These are phyloP conservation scores for Triglochin maritima DNA, from an alignment of 106 monocot genomes.

Conservation along the genomic window DNA sequence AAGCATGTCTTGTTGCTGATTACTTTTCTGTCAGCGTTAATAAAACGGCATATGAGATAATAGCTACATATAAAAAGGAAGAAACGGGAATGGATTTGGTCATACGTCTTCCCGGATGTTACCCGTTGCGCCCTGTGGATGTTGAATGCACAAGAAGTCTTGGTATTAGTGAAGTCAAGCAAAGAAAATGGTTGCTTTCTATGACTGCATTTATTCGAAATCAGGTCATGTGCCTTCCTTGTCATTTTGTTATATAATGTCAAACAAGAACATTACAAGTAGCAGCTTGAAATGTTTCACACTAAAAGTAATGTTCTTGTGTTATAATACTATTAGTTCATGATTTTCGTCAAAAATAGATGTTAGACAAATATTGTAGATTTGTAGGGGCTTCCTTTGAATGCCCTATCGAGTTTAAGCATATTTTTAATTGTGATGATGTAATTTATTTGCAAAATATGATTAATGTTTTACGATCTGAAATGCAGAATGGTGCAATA, in stretches of 20 bases:
- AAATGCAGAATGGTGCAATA: conserved; percentile 84
- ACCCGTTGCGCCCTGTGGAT: conserved; percentile 83
- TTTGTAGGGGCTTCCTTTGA: too few species aligned
- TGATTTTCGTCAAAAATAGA: too few species aligned
- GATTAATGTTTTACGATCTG: neutral
- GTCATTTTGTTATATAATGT: neutral
- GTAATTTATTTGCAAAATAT: neutral
- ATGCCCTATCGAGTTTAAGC: too few species aligned
- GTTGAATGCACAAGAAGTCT: conserved; percentile 89
- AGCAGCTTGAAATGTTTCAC: too few species aligned
- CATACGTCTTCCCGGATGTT: conserved; percentile 73
- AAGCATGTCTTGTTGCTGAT: conserved; percentile 52
- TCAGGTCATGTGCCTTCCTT: conserved; percentile 40
- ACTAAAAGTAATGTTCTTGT: too few species aligned
- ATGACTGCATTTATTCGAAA: conserved; percentile 90
- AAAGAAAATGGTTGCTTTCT: conserved; percentile 92
- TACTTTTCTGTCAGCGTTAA: conserved; percentile 82
- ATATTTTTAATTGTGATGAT: too few species aligned
- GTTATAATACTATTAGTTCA: too few species aligned
- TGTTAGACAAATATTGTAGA: too few species aligned
- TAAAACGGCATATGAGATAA: conserved; percentile 75
- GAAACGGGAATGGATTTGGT: conserved; percentile 97
- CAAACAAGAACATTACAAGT: neutral
- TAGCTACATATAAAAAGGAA: conserved; percentile 97
- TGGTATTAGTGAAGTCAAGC: conserved; percentile 85